Evolutionary conservation across 1,284 basidiomycete genomes (phyloP).

Genomic region (Coriolopsis trogii): DNA sequence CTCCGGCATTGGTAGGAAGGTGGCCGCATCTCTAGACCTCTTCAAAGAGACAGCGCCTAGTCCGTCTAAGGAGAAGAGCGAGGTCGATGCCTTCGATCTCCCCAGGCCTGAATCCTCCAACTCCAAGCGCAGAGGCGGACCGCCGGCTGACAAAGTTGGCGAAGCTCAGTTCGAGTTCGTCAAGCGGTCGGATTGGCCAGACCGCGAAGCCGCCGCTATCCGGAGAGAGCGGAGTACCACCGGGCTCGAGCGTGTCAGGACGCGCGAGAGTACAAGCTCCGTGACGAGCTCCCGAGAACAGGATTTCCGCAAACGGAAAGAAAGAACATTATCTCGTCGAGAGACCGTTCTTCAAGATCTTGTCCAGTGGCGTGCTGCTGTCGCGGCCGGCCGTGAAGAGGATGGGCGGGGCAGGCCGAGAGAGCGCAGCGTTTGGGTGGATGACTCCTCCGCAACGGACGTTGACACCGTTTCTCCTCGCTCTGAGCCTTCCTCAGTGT

Average conservation of each 20-base stretch:
- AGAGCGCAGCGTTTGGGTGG: constrained; percentile 41
- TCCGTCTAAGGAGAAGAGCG: constrained; percentile 48
- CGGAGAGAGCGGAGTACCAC: constrained; percentile 68
- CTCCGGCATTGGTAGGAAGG: constrained; percentile 72
- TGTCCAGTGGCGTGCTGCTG: constrained; percentile 52
- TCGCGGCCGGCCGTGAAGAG: constrained; percentile 42
- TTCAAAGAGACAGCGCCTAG: constrained; percentile 71
- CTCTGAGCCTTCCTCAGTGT: constrained; percentile 28
- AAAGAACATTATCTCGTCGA: constrained; percentile 40
- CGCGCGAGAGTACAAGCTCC: constrained; percentile 47
- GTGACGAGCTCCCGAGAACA: constrained; percentile 35
- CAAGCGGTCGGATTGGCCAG: constrained; percentile 80
- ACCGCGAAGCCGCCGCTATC: constrained; percentile 67
- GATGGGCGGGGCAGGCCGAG: constrained; percentile 59
- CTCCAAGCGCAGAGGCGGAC: constrained; percentile 43
- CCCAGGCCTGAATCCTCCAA: constrained; percentile 32
- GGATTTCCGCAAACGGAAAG: constrained; percentile 40
- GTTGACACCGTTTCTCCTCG: constrained; percentile 27
- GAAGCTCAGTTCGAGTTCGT: constrained; percentile 78
- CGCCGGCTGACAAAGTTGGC: constrained; percentile 54
- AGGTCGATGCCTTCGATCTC: constrained; percentile 36
- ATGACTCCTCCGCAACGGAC: constrained; percentile 23
- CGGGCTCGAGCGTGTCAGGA: constrained; percentile 54
- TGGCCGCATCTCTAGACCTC: constrained; percentile 75
- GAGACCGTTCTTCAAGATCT: constrained; percentile 48